These are phyloP conservation scores for Starmerella sirachaensis DNA, from an alignment of 805 yeast species.

Conservation along the genomic window DNA sequence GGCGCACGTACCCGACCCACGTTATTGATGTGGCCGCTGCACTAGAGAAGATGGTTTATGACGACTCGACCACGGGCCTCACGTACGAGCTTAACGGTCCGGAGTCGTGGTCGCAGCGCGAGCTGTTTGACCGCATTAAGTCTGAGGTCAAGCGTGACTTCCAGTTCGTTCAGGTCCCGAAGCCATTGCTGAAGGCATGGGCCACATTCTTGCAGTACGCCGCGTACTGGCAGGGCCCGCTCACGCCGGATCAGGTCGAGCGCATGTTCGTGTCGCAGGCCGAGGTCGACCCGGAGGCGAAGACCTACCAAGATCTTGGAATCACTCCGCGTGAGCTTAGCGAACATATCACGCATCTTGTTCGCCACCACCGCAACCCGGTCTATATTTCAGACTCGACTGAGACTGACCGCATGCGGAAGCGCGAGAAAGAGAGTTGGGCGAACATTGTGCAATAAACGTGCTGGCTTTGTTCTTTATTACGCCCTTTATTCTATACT, in stretches of 20 bases:
- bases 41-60: constrained; percentile 64
- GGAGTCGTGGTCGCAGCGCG: constrained; percentile 47
- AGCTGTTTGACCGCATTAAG: constrained; percentile 60
- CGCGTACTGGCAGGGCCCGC: constrained; percentile 36
- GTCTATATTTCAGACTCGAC: constrained; percentile 22
- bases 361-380: constrained; percentile 25
- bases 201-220: constrained; percentile 31
- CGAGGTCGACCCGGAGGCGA: constrained; percentile 44
- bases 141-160: constrained; percentile 40
- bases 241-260: constrained; percentile 62
- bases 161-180: constrained; percentile 32
- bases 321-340: constrained; percentile 45
- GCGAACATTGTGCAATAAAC: constrained; percentile 23
- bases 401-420: constrained; percentile 23
- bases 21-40: constrained; percentile 69
- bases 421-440: constrained; percentile 23
- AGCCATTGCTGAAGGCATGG: constrained; percentile 29
- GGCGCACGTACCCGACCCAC: constrained; percentile 58
- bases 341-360: constrained; percentile 30
- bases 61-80: constrained; percentile 69
- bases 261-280: constrained; percentile 60
- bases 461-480: too few relatives aligned
- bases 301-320: constrained; percentile 59
- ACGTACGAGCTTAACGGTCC: constrained; percentile 64
- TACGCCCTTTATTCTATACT: too few relatives aligned